Evolutionary conservation across 2,329 filamentous ascomycete genomes (phyloP), one percentile per base, ranked within the genome.

Genomic region (Boeremia exigua): DNA sequence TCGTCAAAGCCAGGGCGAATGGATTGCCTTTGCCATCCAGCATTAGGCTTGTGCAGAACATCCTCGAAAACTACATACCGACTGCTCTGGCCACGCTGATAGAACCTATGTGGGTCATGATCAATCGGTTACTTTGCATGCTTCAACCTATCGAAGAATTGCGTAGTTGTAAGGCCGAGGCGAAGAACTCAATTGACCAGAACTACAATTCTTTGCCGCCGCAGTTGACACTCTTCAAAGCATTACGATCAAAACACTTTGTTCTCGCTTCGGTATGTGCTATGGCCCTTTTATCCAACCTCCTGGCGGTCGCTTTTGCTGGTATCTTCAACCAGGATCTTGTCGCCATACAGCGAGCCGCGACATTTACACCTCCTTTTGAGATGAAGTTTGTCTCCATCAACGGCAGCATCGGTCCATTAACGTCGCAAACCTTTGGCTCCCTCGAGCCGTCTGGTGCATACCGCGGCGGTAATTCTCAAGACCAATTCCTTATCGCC

Each of bases 171-270:
- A 72, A 76, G 6, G 74, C 78, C 0, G 44, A 54, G 1, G 58
- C 76, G 0, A 51, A 51, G 2, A 57, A 60, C 2, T 75, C 77
- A 0, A 67, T 74, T 0, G 78, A 82, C 0, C 56, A 84, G 0
- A 66, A 82, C 3, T 88, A 87, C 48, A 81, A 78, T 0, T 82
- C 84, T 0, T 55, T 86, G 0, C 85, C 86, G 0, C 84, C 85
- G 0, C 83, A 85, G 23, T 67, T 88, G 0, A 73, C 77, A 0
- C 6, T 84, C 0, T 78, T 77, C 61, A 75, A 80, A 33, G 84
- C 85, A 0, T 1, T 83, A 0, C 72, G 66, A 2, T 73, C 79
- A 0, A 52, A 68, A 0, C 84, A 88, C 42, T 71, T 81, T 1
- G 30, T 82, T 0, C 71, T 88, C 0, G 77, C 69, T 0, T 38